Conservation (phyloP, 139 green algal species). For the Volvox reticuliferus region DNA sequence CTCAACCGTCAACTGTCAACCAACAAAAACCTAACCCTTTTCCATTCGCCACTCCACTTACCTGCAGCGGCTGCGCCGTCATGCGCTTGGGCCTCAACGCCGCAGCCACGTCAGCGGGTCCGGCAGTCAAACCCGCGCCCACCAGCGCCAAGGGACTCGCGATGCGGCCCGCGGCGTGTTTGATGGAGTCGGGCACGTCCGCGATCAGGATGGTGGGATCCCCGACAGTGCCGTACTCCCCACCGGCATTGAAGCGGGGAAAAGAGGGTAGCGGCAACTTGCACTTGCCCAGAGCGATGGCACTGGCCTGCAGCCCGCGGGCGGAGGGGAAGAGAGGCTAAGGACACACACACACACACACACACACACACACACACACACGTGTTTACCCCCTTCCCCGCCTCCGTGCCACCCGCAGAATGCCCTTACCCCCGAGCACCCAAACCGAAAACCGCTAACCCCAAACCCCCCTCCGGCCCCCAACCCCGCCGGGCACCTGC, state of each 20-base stretch:
- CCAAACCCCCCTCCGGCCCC: not conserved
- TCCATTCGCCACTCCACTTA: not conserved
- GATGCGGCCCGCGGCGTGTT: not conserved
- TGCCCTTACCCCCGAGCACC: too few relatives aligned
- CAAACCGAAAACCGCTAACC: too few relatives aligned
- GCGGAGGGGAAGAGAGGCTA: not conserved
- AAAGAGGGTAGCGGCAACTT: constrained; percentile 62
- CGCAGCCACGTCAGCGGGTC: not conserved
- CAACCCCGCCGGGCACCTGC: constrained; percentile 48
- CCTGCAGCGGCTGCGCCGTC: constrained; percentile 54
- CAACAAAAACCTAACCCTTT: too few relatives aligned
- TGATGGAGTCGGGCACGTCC: constrained; percentile 22
- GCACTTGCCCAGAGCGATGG: constrained; percentile 51
- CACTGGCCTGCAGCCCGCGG: constrained; percentile 30
- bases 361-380: not conserved
- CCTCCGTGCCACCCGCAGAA: not conserved
- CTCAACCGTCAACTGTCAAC: too few relatives aligned
- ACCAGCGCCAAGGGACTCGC: not conserved
- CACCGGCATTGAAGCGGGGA: constrained; percentile 31
- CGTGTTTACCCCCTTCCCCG: not conserved
- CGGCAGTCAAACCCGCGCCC: not conserved
- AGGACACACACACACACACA: not conserved
- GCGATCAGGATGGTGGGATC: constrained; percentile 41
- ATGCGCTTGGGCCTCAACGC: constrained; percentile 48
- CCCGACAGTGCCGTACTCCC: constrained; percentile 47